phyloP scores from a whole-genome alignment of 345 rosid genomes.

The Eucalyptus pumila region DNA sequence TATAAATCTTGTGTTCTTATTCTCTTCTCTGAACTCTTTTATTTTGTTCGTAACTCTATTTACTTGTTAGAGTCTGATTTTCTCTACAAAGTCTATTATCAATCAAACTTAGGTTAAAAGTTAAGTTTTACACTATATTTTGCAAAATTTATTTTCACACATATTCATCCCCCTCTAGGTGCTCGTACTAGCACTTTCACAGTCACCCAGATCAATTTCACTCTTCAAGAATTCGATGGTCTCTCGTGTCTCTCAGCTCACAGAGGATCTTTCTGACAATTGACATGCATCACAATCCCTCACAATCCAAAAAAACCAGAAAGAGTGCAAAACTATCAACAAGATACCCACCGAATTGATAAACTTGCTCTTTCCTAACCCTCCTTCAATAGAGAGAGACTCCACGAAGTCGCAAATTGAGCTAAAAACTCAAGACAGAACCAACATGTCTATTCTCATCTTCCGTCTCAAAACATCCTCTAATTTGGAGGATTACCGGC shows the following conservation, averaged over 20 bases:
- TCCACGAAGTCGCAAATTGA: neutral
- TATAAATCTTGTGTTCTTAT: no score
- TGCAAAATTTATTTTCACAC: no score
- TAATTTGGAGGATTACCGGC: neutral
- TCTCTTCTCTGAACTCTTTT: no score
- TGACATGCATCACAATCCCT: neutral
- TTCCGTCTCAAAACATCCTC: neutral
- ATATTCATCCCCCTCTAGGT: no score
- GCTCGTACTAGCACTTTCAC: no score
- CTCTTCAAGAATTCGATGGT: neutral
- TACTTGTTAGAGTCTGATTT: no score
- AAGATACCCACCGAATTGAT: neutral
- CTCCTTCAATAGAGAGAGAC: neutral
- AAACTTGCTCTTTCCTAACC: neutral
- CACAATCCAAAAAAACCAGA: neutral
- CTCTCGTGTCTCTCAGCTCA: neutral
- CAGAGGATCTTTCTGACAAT: neutral
- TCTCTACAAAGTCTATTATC: no score
- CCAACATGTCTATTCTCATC: neutral
- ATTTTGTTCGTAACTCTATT: no score
- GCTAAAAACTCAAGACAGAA: neutral
- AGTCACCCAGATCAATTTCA: neutral
- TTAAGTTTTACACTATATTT: no score
- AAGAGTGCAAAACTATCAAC: neutral
- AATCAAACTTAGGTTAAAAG: no score